A percentile compares a stretch with the other conserved stretches of the same genome.
Conservation (phyloP, 1,139 yeast species). For the Wickerhamiella pararugosa region DNA sequence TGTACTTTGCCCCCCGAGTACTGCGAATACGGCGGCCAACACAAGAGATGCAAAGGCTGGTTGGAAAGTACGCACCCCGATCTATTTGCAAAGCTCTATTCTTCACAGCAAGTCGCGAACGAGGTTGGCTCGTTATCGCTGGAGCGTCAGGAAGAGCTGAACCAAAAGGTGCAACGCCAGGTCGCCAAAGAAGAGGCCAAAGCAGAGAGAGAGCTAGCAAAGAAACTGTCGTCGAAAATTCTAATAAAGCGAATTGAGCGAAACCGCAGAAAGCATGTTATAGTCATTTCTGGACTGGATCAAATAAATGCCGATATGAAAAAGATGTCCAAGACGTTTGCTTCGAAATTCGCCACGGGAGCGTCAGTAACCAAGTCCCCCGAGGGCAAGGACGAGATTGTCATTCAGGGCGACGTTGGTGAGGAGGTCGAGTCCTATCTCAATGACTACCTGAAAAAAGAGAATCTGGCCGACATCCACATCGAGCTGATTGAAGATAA, state of each 20-base stretch:
- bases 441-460: slow-evolving; percentile 55
- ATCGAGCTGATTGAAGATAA: slow-evolving; percentile 77
- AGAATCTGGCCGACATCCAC: slow-evolving; percentile 70
- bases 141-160: slow-evolving; percentile 72
- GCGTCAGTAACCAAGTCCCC: slow-evolving; percentile 87
- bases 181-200: slow-evolving; percentile 84
- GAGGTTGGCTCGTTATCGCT: slow-evolving; percentile 42
- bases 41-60: slow-evolving; percentile 80
- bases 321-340: slow-evolving; percentile 80
- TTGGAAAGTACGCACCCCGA: slow-evolving; percentile 43
- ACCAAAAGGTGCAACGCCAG: slow-evolving; percentile 66
- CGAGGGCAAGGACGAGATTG: slow-evolving; percentile 82
- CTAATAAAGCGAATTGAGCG: slow-evolving; percentile 77
- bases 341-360: slow-evolving; percentile 92
- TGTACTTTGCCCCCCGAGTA: slow-evolving; percentile 86
- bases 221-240: slow-evolving; percentile 66
- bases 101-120: slow-evolving; percentile 33
- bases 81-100: slow-evolving; percentile 44
- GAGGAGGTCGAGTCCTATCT: slow-evolving; percentile 79
- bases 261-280: slow-evolving; percentile 76
- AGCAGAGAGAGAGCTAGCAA: slow-evolving; percentile 70
- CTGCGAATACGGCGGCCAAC: slow-evolving; percentile 80
- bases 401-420: slow-evolving; percentile 90
- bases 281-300: slow-evolving; percentile 77
- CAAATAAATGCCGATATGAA: slow-evolving; percentile 78